phyloP scores from a whole-genome alignment of 1,284 basidiomycete genomes.

The Puccinia triticina region DNA sequence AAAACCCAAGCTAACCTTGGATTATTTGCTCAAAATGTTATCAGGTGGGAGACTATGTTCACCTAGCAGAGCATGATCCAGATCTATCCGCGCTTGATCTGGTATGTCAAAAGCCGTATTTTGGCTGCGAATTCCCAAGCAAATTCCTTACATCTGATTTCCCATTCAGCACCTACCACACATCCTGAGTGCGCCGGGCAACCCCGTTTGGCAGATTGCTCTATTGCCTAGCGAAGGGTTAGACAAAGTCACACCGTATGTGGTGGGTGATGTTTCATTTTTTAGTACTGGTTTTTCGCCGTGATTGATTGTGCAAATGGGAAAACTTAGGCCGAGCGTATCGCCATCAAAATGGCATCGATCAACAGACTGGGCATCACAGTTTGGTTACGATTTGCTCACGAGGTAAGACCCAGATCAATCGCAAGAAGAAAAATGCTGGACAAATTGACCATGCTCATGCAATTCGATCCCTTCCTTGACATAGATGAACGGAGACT shows the following conservation, averaged over 20 bases:
- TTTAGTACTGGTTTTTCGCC: background rate
- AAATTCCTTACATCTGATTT: background rate
- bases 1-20: background rate
- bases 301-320: background rate
- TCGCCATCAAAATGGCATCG: constrained; percentile 41
- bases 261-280: constrained; percentile 15
- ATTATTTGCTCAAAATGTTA: too few species aligned
- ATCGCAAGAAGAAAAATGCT: background rate
- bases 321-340: constrained; percentile 22
- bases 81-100: constrained; percentile 23
- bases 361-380: constrained; percentile 36
- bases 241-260: constrained; percentile 23
- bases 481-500: constrained; percentile 50
- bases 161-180: constrained; percentile 18
- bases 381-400: constrained; percentile 49
- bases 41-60: constrained; percentile 48
- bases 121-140: background rate
- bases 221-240: constrained; percentile 43
- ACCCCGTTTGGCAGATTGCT: constrained; percentile 45
- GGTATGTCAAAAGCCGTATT: background rate
- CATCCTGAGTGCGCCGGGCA: constrained; percentile 20
- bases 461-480: background rate
- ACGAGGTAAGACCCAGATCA: constrained; percentile 29
- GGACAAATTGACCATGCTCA: too few species aligned
- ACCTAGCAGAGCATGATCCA: constrained; percentile 20